Conservation (phyloP, 2,329 filamentous ascomycete species). For the Paracoccidioides brasiliensis region DNA sequence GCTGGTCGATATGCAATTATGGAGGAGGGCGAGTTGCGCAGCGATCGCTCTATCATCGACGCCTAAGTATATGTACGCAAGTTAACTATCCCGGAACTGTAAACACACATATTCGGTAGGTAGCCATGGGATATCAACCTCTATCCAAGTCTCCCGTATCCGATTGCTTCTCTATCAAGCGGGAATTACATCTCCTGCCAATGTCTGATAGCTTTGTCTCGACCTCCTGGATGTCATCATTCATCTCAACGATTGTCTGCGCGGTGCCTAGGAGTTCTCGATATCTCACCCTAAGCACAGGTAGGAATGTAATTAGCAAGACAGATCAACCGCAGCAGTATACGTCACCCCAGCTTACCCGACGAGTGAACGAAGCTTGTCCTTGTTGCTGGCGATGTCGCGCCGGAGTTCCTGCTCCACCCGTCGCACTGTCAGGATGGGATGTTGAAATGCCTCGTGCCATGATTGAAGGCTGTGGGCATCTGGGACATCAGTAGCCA, state of each 20-base stretch:
- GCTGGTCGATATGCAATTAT: slow-evolving; percentile 41
- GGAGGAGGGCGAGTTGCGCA: slow-evolving; percentile 45
- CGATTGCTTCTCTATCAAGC: slow-evolving; percentile 54
- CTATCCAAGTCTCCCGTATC: slow-evolving; percentile 22
- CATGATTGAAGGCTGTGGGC: slow-evolving; percentile 44
- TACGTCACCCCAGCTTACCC: slow-evolving; percentile 37
- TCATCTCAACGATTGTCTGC: slow-evolving; percentile 88
- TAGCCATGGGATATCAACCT: slow-evolving; percentile 13
- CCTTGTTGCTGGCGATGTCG: slow-evolving; percentile 49
- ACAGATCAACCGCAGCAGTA: not conserved
- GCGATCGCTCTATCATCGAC: slow-evolving; percentile 32
- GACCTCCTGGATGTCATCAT: slow-evolving; percentile 58
- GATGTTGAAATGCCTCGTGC: slow-evolving; percentile 56
- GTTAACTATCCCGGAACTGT: slow-evolving; percentile 8
- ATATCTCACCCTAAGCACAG: slow-evolving; percentile 48
- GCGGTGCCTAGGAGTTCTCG: slow-evolving; percentile 83
- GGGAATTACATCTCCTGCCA: slow-evolving; percentile 63
- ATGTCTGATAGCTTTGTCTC: slow-evolving; percentile 60
- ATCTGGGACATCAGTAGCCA: slow-evolving; percentile 45
- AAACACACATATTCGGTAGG: not conserved
- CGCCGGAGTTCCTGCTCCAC: slow-evolving; percentile 52
- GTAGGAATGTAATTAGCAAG: slow-evolving; percentile 7
- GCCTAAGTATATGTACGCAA: slow-evolving; percentile 17
- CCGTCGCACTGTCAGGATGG: slow-evolving; percentile 48
- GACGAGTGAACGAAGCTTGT: slow-evolving; percentile 53